These are phyloP conservation scores for Cercospora citrullina DNA, from an alignment of 2,329 filamentous ascomycete genomes.

Conservation along the genomic window DNA sequence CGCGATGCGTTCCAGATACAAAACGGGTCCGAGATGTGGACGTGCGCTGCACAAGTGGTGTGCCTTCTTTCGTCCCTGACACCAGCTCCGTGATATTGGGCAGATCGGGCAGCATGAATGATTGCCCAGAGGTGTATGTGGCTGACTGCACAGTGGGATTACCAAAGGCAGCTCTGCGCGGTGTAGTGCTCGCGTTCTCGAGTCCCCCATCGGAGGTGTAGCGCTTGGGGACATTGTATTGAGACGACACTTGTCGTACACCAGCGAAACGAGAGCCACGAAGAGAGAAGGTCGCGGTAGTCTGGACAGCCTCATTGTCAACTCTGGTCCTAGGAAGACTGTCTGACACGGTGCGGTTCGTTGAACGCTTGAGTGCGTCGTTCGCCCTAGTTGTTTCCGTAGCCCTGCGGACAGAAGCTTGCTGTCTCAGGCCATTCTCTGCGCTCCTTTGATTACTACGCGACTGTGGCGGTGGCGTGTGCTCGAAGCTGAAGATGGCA, in stretches of 20 bases:
- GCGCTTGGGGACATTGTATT: conserved; percentile 25
- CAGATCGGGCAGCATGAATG: conserved; percentile 62
- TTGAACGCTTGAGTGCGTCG: conserved; percentile 35
- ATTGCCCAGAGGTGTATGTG: conserved; percentile 54
- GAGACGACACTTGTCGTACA: conserved; percentile 27
- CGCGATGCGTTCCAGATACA: conserved; percentile 50
- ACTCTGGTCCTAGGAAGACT: conserved; percentile 56
- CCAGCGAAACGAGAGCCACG: conserved; percentile 58
- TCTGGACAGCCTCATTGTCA: conserved; percentile 53
- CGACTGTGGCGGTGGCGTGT: conserved; percentile 45
- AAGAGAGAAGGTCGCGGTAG: conserved; percentile 44
- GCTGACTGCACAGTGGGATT: conserved; percentile 43
- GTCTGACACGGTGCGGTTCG: conserved; percentile 54
- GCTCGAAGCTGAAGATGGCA: conserved; percentile 50
- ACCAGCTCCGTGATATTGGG: conserved; percentile 63
- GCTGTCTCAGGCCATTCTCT: conserved; percentile 44
- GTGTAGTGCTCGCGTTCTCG: conserved; percentile 23
- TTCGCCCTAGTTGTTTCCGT: conserved; percentile 42
- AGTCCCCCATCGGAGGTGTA: conserved; percentile 26
- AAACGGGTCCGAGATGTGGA: conserved; percentile 57
- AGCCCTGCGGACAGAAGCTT: conserved; percentile 49
- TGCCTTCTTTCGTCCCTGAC: conserved; percentile 60
- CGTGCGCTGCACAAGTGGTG: conserved; percentile 56
- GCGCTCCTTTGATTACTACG: conserved; percentile 36
- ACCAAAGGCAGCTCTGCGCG: conserved; percentile 31